Percentiles rank a stretch among this genome's conserved stretches.
Conservation (phyloP, 1,139 yeast species). For the Scheffersomyces stambukii region DNA sequence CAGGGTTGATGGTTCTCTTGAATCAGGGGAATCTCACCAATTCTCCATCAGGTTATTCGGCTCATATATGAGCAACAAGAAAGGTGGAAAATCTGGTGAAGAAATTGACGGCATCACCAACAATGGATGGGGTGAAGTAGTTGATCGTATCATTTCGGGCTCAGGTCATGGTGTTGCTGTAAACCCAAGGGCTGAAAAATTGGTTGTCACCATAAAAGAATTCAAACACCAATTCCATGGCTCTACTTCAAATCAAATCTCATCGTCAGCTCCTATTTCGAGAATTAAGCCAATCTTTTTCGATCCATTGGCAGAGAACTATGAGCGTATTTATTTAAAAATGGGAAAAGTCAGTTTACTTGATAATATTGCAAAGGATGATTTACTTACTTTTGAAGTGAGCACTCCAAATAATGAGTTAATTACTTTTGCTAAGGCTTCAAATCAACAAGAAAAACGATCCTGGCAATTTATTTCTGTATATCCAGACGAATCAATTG, state of each 20-base stretch:
- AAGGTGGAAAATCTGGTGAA: conserved; percentile 18
- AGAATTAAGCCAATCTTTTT: conserved; percentile 60
- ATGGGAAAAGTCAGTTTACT: conserved; percentile 48
- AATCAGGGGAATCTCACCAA: conserved; percentile 63
- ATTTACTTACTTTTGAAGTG: conserved; percentile 46
- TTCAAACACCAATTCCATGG: conserved; percentile 52
- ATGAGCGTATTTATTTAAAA: conserved; percentile 58
- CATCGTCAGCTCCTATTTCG: conserved; percentile 48
- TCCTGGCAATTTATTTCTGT: conserved; percentile 80
- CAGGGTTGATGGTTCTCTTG: conserved; percentile 55
- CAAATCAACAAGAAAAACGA: conserved; percentile 52
- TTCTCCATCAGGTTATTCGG: conserved; percentile 72
- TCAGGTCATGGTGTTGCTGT: conserved; percentile 76
- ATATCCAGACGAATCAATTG: conserved; percentile 67
- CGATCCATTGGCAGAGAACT: conserved; percentile 57
- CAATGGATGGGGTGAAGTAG: conserved; percentile 88
- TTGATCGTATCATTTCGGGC: conserved; percentile 75
- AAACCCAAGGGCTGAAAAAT: conserved; percentile 75
- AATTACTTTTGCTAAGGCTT: conserved; percentile 60
- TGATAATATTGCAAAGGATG: conserved; percentile 25
- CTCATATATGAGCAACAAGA: conserved; percentile 49
- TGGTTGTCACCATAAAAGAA: conserved; percentile 71
- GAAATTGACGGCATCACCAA: conserved; percentile 33
- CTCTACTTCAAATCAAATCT: conserved; percentile 33
- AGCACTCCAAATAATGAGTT: conserved; percentile 44